Evolutionary conservation across 2,329 filamentous ascomycete genomes (phyloP).

Genomic region (Colletotrichum musicola): DNA sequence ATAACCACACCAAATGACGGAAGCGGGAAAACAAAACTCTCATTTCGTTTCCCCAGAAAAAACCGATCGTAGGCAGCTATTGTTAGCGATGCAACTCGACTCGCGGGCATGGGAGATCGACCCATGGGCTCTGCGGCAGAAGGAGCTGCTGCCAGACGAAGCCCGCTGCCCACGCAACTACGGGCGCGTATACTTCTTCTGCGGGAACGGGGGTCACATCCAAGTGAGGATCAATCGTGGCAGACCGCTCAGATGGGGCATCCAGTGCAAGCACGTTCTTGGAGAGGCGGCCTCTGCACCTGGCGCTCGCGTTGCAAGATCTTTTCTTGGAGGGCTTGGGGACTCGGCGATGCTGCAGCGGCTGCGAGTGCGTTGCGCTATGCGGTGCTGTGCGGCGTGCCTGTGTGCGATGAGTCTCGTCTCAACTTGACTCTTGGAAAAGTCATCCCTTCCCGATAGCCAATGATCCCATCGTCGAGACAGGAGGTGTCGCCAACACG

Average conservation of each 20-base stretch:
- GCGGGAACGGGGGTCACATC: slow-evolving; percentile 20
- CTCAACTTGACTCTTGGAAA: slow-evolving; percentile 4
- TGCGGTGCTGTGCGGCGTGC: background rate
- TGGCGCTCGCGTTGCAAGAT: slow-evolving; percentile 9
- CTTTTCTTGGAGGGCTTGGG: slow-evolving; percentile 6
- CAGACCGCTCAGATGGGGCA: slow-evolving; percentile 22
- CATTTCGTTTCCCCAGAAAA: background rate
- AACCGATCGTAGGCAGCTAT: background rate
- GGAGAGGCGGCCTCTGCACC: background rate
- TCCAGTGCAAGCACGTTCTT: slow-evolving; percentile 9
- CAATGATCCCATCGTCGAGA: slow-evolving; percentile 27
- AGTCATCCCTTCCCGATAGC: slow-evolving; percentile 11
- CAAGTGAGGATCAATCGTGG: slow-evolving; percentile 28
- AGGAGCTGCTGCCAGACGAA: background rate
- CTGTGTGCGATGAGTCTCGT: background rate
- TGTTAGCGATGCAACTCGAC: slow-evolving; percentile 11
- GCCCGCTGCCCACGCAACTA: background rate
- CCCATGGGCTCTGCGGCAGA: background rate
- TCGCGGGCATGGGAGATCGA: slow-evolving; percentile 22
- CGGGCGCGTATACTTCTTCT: background rate
- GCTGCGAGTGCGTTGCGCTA: too few species aligned
- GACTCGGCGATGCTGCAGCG: background rate
- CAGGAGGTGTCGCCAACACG: slow-evolving; percentile 24
- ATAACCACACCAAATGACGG: background rate
- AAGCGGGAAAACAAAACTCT: background rate